phyloP scores from a whole-genome alignment of 768 basidiomycete species.

The Leccinum truebloodii region DNA sequence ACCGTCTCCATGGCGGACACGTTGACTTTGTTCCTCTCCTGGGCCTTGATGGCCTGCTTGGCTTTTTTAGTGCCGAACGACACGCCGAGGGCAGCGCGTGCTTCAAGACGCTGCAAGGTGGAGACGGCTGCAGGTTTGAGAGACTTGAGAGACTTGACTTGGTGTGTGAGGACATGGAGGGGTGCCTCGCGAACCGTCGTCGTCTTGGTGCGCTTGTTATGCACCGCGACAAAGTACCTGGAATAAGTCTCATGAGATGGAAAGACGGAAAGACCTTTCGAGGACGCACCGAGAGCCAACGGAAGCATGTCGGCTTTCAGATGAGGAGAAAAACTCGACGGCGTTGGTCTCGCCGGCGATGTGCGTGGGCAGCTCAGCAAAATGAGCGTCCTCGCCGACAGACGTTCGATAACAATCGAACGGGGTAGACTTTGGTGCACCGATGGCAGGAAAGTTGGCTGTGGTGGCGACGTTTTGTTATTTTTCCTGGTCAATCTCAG shows the following conservation, averaged over 20 bases:
- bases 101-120: conserved; percentile 53
- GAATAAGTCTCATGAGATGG: too few relatives aligned
- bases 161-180: conserved; percentile 68
- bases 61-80: conserved; percentile 96
- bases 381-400: conserved; percentile 28
- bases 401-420: conserved; percentile 62
- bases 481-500: conserved; percentile 5
- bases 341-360: conserved; percentile 4
- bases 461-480: conserved; percentile 16
- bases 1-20: conserved; percentile 85
- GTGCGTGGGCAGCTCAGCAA: conserved; percentile 38
- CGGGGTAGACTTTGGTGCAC: conserved; percentile 55
- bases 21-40: conserved; percentile 89
- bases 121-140: conserved; percentile 52
- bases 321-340: too few relatives aligned
- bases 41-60: conserved; percentile 78
- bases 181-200: conserved; percentile 71
- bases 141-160: conserved; percentile 83
- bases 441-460: conserved; percentile 68
- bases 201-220: conserved; percentile 48
- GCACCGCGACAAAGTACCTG: too few relatives aligned
- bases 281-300: too few relatives aligned
- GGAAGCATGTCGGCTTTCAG: too few relatives aligned
- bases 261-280: too few relatives aligned
- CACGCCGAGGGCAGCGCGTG: conserved; percentile 81